Base-by-base conservation (phyloP, 352 stramenopile genomes). In the Pythium brassicae region DNA sequence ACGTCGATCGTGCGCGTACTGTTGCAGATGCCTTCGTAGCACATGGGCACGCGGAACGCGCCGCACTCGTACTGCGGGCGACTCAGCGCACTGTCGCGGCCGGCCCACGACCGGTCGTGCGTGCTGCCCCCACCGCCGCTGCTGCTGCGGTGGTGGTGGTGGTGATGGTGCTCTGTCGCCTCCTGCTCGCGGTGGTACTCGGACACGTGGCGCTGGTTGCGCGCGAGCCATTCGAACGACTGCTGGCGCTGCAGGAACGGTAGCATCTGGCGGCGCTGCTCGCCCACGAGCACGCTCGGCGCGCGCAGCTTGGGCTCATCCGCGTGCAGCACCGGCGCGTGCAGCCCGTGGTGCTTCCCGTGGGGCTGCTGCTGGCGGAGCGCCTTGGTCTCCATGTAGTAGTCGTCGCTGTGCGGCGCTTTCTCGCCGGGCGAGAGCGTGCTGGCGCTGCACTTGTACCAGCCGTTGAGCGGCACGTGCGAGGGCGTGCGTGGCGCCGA, bases 371-470 rank as follows among this genome's bases (percentile, higher is more conserved):
- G 37, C 9, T 42, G 17, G 32, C 57, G 37, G 52, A 50, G 43
- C 20, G 43, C 27, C 27, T 58, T 66, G 9, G 63, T 57, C 37
- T 67, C 50, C 43, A 74, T 45, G 58, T 69, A 69, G 47, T 66
- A 69, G 48, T 61, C 62, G 45, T 64, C 57, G 34, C 32, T 52
- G 52, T 55, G 40, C 35, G 46, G 32, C 6, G 32, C 23, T 27
- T 39, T 55, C 29, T n/a, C n/a, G 12, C 32, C 46, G 34, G 34
- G 35, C 12, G 43, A 42, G 8, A 66, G 59, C 22, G 66, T 74
- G 53, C 59, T 74, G 9, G 52, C 34, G 34, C 54, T 62, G 59
- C 66, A 74, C 39, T 65, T 62, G 55, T 63, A 74, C 66, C 66
- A 74, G 43, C 66, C 66, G 27, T 74, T 74, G 52, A 71, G 32